phyloP scores from a whole-genome alignment of 2,329 filamentous ascomycete species.

The Tolypocladium guangdongense region DNA sequence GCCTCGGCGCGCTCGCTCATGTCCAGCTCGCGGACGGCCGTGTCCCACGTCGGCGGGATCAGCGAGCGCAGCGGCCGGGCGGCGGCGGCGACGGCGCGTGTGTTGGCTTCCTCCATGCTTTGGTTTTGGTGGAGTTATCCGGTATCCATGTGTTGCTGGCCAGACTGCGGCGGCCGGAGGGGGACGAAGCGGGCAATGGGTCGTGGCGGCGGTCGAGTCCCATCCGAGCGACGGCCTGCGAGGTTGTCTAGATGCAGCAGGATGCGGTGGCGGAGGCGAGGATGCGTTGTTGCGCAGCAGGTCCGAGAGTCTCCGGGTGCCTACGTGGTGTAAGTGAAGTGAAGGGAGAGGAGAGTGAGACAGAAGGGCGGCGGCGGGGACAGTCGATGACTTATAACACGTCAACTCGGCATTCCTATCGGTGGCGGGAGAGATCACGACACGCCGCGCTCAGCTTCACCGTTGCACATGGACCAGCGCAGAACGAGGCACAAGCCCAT shows the following conservation, averaged over 20 bases:
- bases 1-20: slow-evolving; percentile 61
- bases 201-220: neutral
- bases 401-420: neutral
- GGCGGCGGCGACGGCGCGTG: neutral
- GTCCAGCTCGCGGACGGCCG: slow-evolving; percentile 49
- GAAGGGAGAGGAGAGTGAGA: neutral
- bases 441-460: neutral
- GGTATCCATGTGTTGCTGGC: neutral
- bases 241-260: neutral
- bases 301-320: neutral
- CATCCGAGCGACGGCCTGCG: neutral
- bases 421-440: neutral
- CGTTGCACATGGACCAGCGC: neutral
- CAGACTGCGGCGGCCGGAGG: neutral
- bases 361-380: neutral
- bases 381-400: neutral
- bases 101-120: neutral
- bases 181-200: neutral
- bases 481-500: neutral
- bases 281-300: neutral
- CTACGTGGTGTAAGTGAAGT: neutral
- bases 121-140: slow-evolving; percentile 6
- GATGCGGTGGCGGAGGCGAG: too few relatives aligned
- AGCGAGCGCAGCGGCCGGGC: slow-evolving; percentile 22
- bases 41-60: slow-evolving; percentile 40